Base-by-base conservation (phyloP, 495 filamentous ascomycete genomes). In the Penicillium manginii region DNA sequence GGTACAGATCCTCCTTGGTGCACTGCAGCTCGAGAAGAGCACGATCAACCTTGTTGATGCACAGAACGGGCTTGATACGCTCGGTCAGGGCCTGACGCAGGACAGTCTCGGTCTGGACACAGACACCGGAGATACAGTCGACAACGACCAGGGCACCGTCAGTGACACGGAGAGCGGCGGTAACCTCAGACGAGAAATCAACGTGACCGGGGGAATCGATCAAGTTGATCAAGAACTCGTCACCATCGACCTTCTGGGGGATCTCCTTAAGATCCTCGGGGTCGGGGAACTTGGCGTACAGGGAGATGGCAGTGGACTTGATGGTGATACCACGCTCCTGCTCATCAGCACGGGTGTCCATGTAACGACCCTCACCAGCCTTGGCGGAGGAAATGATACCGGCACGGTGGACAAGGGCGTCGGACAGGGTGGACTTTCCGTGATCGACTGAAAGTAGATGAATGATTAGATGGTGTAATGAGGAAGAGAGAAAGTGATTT, bases 11-110 rank as follows among this genome's bases (percentile, higher is more conserved):
- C 82, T 99, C 94, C 88, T 98, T 97, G 76, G 86, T 86, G 71
- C 97, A 86, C 81, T 99, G 94, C 59, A 99, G 87, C 82, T 99
- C 94, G 72, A 98, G 90, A 72, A 99, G 89, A 73, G 94, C 91
- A 84, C 94, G 94, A 77, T 99, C 94, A 75, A 99, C 94, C 87
- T 99, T 99, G 90, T 99, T 99, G 85, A 99, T 96, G 79, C 96
- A 90, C 72, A 93, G 84, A 72, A 99, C 96, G 66, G 94, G 94
- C 88, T 97, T 99, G 83, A 99, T 99, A 84, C 94, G 96, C 88
- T 99, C 94, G 83, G 91, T 90, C 71, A 99, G 92, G 77, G 94
- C 94, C 84, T 99, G 94, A 74, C 94, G 93, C 61, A 99, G 87
- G 70, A 99, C 94, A 71, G 94, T 99, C 88, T 99, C 94, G 68